Evolutionary conservation across 2,329 filamentous ascomycete genomes (phyloP), one percentile per base, ranked within the genome.

Genomic region (Karstenula rhodostoma): DNA sequence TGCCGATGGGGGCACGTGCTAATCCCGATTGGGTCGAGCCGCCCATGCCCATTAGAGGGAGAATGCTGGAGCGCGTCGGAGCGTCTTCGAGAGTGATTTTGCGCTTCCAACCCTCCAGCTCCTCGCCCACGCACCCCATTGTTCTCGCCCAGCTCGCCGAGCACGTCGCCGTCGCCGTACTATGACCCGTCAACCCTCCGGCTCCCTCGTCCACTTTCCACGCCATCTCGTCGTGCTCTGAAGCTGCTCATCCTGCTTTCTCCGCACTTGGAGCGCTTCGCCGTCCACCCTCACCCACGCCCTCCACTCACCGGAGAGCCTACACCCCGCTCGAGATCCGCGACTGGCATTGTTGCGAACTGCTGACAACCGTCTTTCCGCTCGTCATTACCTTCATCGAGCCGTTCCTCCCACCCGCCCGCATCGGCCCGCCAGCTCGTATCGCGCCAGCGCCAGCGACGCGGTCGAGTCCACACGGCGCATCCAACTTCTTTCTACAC

Each of bases 191-290:
- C 66, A 63, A 58, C 56, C 46, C 55, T 53, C 59, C 59, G 52
- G 42, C 61, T 44, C 62, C 52, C 58, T 62, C 56, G 63, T 63
- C 55, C 65, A 62, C 57, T 68, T 65, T 64, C 63, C 70, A 68
- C 70, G 71, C 67, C 68, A 63, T 66, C 64, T 64, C 57, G 64
- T 66, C 64, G 62, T 60, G 66, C 75, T 77, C 64, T 77, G 66
- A 76, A 77, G 73, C 74, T 76, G 60, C 19, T 66, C 73, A 73
- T 72, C 73, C 71, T 70, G 73, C 73, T 63, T 64, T 72, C 74
- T 74, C 72, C 74, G 72, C 73, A 70, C 64, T 70, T 64, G 64
- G 68, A 66, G 62, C 71, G 67, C 68, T 68, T 62, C 72, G 61
- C 59, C 66, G 63, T 66, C 65, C 72, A 68, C 66, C 62, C 61